These are phyloP conservation scores for Sungouiozyma ichnusensis DNA, from an alignment of 805 yeast genomes.

Conservation along the genomic window DNA sequence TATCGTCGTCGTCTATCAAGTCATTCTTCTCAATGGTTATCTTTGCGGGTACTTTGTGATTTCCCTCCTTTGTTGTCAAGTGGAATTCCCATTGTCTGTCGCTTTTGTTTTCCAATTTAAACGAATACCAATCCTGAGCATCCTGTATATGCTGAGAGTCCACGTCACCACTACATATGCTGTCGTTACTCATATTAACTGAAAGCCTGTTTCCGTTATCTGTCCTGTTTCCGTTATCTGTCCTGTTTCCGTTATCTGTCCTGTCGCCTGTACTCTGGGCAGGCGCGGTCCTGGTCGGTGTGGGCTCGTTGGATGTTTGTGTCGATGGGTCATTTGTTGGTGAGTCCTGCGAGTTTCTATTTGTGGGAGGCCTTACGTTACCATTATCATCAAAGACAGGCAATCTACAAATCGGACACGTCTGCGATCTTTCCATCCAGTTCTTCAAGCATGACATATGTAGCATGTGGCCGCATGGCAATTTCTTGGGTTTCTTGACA, in stretches of 20 bases:
- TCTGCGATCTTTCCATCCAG: constrained; percentile 86
- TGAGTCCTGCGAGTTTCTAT: not conserved
- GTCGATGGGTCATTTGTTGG: not conserved
- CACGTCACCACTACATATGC: not conserved
- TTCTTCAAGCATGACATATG: constrained; percentile 84
- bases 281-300: not conserved
- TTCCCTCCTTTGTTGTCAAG: not conserved
- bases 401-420: constrained; percentile 87
- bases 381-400: constrained; percentile 41
- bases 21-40: not conserved
- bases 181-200: not conserved
- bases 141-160: not conserved
- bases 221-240: too few relatives aligned
- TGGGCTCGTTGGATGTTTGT: not conserved
- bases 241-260: too few relatives aligned
- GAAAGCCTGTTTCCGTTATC: not conserved
- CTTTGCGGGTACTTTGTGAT: not conserved
- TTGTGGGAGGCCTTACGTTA: constrained; percentile 11
- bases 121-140: not conserved
- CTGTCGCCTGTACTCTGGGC: too few relatives aligned
- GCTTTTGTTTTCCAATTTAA: not conserved
- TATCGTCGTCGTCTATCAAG: not conserved
- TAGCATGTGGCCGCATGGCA: constrained; percentile 77
- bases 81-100: not conserved
- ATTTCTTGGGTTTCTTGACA: constrained; percentile 49